Base-by-base conservation (phyloP, 805 yeast species). In the Wickerhamomyces canadensis region DNA sequence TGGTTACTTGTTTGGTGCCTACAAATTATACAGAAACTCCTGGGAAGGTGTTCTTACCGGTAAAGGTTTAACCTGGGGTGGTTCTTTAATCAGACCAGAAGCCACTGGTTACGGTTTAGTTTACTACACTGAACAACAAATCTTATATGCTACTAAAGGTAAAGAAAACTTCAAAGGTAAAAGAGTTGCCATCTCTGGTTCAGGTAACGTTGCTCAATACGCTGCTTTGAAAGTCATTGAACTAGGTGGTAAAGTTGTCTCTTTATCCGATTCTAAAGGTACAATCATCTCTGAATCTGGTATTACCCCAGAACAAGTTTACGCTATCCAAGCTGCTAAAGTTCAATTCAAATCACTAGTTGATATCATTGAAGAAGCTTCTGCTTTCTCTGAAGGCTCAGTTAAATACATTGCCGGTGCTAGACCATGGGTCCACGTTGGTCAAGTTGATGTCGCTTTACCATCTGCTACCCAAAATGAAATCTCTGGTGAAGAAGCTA, bases 401-500 rank as follows among this genome's bases (percentile, higher is more conserved):
- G 77, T 85, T 64, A 80, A 82, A 68, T 93, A 87, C 80, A 68
- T 85, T 55, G 81, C 84, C 34, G 96, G 94, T 67, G 95, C 83
- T 47, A 84, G 98, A 64, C 98, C 98, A 65, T 91, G 98, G 98
- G 67, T 78, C 52, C 81, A 82, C 63, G 93, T 81, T 52, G 95
- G 94, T 56, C 71, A 80, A 65, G 89, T 87, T 52, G 98, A 91
- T 66, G 80, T 91, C 68, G 98, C 97, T 36, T 76, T 91, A 60
- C 98, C 98, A 61, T 86, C 85, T 71, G 98, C 98, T 46, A 91
- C 98, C 45, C 98, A 91, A 72, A 91, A 91, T 71, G 98, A 91
- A 76, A 91, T 91, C 48, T 79, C 93, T 53, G 96, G 93, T 60
- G 95, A 82, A 49, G 98, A 91, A 75, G 98, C 98, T 49, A 79